Evolutionary conservation across 495 filamentous ascomycete genomes (phyloP).

Genomic region (Penicillium psychrofluorescens): DNA sequence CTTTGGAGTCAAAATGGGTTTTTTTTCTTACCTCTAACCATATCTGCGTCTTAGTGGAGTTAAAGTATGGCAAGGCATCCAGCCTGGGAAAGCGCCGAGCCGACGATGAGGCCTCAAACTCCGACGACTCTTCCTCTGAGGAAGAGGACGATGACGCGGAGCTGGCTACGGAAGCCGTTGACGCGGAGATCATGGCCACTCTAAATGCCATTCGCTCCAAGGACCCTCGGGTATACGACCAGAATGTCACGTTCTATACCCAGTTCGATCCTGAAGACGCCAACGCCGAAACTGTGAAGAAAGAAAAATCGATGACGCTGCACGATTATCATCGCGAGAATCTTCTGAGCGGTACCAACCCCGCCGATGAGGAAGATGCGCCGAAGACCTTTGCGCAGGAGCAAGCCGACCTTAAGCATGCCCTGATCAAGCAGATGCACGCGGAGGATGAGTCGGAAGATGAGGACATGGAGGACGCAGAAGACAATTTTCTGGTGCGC

Average conservation of each 20-base stretch:
- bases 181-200: slow-evolving; percentile 78
- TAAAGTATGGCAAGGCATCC: slow-evolving; percentile 63
- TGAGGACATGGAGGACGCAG: slow-evolving; percentile 57
- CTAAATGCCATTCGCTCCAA: slow-evolving; percentile 80
- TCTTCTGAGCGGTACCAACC: slow-evolving; percentile 55
- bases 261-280: slow-evolving; percentile 46
- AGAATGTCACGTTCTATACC: slow-evolving; percentile 66
- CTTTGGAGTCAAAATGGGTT: background rate
- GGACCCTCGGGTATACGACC: slow-evolving; percentile 86
- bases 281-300: slow-evolving; percentile 34
- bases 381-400: slow-evolving; percentile 75
- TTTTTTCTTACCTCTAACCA: slow-evolving; percentile 1
- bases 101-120: slow-evolving; percentile 29
- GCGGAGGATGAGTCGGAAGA: slow-evolving; percentile 40
- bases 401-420: slow-evolving; percentile 71
- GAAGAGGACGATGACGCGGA: slow-evolving; percentile 89
- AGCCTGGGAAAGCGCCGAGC: slow-evolving; percentile 24
- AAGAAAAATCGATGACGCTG: slow-evolving; percentile 79
- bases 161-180: slow-evolving; percentile 71
- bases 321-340: slow-evolving; percentile 87
- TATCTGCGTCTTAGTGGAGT: slow-evolving; percentile 54
- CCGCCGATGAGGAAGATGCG: slow-evolving; percentile 46
- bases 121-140: slow-evolving; percentile 54
- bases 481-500: slow-evolving; percentile 62
- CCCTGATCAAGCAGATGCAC: slow-evolving; percentile 74